Percentiles rank a stretch among this genome's conserved stretches.
phyloP scores from a whole-genome alignment of 2,329 filamentous ascomycete species.

The Penicillium sp. region DNA sequence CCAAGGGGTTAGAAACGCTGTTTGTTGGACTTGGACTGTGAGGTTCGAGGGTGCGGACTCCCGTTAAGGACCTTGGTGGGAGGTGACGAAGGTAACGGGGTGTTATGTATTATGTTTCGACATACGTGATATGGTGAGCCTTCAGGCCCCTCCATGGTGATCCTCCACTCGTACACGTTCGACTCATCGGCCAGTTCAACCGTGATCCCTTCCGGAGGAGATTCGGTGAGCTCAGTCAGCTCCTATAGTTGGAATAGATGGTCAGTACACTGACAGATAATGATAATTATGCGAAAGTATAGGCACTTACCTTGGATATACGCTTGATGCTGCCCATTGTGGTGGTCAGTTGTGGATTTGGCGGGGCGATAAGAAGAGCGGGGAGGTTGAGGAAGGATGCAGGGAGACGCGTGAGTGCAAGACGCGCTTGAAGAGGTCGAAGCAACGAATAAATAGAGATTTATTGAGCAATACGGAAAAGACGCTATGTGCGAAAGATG shows the following conservation, averaged over 20 bases:
- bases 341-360: slow-evolving; percentile 7
- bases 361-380: slow-evolving; percentile 18
- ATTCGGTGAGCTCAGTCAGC: slow-evolving; percentile 56
- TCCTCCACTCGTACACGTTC: slow-evolving; percentile 68
- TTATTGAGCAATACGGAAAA: not conserved
- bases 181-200: slow-evolving; percentile 61
- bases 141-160: slow-evolving; percentile 65
- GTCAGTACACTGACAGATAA: not conserved
- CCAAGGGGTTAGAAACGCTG: slow-evolving; percentile 5
- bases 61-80: not conserved
- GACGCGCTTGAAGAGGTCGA: not conserved
- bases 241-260: slow-evolving; percentile 48
- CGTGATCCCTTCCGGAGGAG: slow-evolving; percentile 57
- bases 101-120: slow-evolving; percentile 6
- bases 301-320: slow-evolving; percentile 45
- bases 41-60: not conserved
- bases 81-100: not conserved
- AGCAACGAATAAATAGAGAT: not conserved
- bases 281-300: not conserved
- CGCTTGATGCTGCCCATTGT: slow-evolving; percentile 48
- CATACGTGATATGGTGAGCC: slow-evolving; percentile 65
- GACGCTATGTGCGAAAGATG: not conserved
- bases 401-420: not conserved
- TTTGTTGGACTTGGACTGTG: not conserved
- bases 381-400: slow-evolving; percentile 9